Evolutionary conservation across 2,329 filamentous ascomycete genomes (phyloP).

Genomic region (Alternaria brassicicola): DNA sequence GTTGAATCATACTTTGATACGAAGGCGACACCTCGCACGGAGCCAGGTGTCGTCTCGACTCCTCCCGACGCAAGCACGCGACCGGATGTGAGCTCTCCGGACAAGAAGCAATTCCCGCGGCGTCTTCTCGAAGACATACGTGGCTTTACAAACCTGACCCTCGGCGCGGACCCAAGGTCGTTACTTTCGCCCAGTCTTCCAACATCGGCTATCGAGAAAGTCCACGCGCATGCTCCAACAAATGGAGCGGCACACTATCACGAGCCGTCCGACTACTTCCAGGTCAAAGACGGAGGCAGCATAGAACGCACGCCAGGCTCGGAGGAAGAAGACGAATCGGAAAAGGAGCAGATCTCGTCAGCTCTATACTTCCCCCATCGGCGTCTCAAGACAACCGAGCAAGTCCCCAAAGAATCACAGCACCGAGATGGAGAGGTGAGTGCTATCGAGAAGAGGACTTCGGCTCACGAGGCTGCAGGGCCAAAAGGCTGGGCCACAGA

Average conservation of each 20-base stretch:
- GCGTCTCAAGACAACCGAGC: slow-evolving; percentile 54
- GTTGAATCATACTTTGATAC: slow-evolving; percentile 39
- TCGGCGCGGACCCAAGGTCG: slow-evolving; percentile 52
- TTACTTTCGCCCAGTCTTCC: slow-evolving; percentile 61
- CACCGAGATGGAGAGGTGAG: slow-evolving; percentile 34
- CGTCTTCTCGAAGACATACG: slow-evolving; percentile 63
- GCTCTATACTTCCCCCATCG: slow-evolving; percentile 83
- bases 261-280: slow-evolving; percentile 39
- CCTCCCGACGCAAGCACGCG: slow-evolving; percentile 1
- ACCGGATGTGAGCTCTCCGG: slow-evolving; percentile 2
- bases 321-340: slow-evolving; percentile 65
- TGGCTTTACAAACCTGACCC: slow-evolving; percentile 59
- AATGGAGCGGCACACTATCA: slow-evolving; percentile 24
- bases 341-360: slow-evolving; percentile 86
- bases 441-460: slow-evolving; percentile 32
- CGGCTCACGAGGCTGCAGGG: slow-evolving; percentile 36
- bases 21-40: slow-evolving; percentile 16
- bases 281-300: slow-evolving; percentile 24
- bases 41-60: slow-evolving; percentile 6
- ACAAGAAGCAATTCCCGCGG: slow-evolving; percentile 50
- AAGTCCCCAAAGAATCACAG: slow-evolving; percentile 32
- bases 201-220: slow-evolving; percentile 43
- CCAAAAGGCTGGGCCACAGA: slow-evolving; percentile 37
- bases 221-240: slow-evolving; percentile 31
- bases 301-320: slow-evolving; percentile 37